Conservation (phyloP, 768 basidiomycete genomes). For the Galerina sulciceps region DNA sequence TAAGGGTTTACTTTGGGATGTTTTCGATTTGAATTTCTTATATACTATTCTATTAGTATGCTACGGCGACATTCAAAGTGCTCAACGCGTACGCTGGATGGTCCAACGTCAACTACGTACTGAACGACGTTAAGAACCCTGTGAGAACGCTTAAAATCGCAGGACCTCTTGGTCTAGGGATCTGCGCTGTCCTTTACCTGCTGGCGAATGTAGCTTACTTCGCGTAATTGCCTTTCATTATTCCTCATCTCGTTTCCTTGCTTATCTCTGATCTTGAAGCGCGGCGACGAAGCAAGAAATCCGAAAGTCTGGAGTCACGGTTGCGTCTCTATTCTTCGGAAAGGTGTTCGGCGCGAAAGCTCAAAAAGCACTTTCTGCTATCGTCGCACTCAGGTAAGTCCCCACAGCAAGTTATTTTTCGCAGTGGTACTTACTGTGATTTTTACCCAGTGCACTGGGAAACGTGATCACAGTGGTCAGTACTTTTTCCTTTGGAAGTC, state of each 20-base stretch:
- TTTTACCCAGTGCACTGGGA: conserved; percentile 20
- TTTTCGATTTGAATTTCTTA: neutral
- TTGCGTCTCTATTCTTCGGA: conserved; percentile 61
- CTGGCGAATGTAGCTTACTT: conserved; percentile 65
- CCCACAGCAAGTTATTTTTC: too few relatives aligned
- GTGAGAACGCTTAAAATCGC: conserved; percentile 66
- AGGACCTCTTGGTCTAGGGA: conserved; percentile 58
- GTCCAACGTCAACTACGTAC: conserved; percentile 61
- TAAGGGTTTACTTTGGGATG: neutral
- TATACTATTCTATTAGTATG: conserved; percentile 44
- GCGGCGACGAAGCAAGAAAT: conserved; percentile 56
- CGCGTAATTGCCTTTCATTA: too few relatives aligned
- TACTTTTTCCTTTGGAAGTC: neutral
- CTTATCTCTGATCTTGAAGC: neutral
- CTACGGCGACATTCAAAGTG: conserved; percentile 64
- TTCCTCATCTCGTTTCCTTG: neutral
- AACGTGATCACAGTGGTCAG: conserved; percentile 32
- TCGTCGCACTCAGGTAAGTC: conserved; percentile 58
- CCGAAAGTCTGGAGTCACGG: conserved; percentile 50
- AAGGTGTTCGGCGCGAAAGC: conserved; percentile 61
- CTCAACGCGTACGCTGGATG: conserved; percentile 49
- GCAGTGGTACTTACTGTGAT: neutral
- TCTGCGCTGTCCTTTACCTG: conserved; percentile 56
- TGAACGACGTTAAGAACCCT: conserved; percentile 65
- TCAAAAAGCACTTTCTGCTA: conserved; percentile 57